Percentiles rank a stretch among this genome's conserved stretches.
phyloP scores from a whole-genome alignment of 306 rosid genomes.

The Arachis stenosperma region DNA sequence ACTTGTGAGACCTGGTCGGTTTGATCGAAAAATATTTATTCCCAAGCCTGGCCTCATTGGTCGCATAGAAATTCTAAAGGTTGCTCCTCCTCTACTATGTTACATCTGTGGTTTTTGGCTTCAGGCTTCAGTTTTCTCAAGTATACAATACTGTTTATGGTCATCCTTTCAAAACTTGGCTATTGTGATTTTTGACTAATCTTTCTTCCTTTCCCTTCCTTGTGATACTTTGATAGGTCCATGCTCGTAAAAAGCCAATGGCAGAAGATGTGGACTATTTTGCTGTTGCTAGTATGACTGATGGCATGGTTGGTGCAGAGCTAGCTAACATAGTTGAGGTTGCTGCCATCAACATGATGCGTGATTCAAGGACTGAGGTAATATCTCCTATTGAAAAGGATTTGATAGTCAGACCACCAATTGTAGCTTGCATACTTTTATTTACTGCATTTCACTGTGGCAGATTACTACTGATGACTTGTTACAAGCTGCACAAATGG shows the following conservation, averaged over 20 bases:
- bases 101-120: constrained; percentile 14
- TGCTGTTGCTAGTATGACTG: constrained; percentile 93
- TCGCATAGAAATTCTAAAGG: constrained; percentile 92
- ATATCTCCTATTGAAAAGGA: constrained; percentile 21
- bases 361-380: constrained; percentile 95
- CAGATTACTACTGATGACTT: constrained; percentile 97
- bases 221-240: constrained; percentile 65
- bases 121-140: constrained; percentile 20
- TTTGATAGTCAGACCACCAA: constrained; percentile 19
- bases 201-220: constrained; percentile 21
- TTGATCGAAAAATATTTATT: constrained; percentile 88
- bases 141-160: constrained; percentile 1
- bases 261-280: constrained; percentile 91
- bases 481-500: constrained; percentile 99
- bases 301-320: constrained; percentile 99
- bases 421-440: constrained; percentile 10
- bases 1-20: constrained; percentile 95
- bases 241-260: constrained; percentile 96
- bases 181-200: constrained; percentile 28
- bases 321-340: constrained; percentile 95
- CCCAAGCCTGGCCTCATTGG: constrained; percentile 97
- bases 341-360: constrained; percentile 96
- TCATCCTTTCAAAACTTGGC: constrained; percentile 10
- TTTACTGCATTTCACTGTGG: constrained; percentile 42
- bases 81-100: constrained; percentile 22